Conservation (phyloP, 1,284 basidiomycete genomes). For the Mycosarcoma maydis region DNA sequence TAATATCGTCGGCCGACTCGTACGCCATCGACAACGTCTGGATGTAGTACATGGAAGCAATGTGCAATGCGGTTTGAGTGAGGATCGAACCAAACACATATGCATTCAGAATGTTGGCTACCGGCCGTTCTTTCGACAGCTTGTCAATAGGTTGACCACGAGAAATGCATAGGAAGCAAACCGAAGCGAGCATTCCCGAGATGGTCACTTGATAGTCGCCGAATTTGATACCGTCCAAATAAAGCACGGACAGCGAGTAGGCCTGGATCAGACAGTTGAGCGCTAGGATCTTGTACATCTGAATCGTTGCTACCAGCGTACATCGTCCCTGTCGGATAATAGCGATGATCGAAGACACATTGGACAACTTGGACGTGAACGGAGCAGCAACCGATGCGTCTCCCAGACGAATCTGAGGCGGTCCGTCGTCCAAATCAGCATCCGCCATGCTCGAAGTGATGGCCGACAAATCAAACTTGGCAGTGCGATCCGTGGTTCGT, state of each 20-base stretch:
- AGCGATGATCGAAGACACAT: slow-evolving; percentile 54
- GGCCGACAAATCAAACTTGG: slow-evolving; percentile 61
- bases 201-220: slow-evolving; percentile 66
- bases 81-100: slow-evolving; percentile 64
- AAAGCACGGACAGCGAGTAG: slow-evolving; percentile 61
- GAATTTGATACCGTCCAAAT: slow-evolving; percentile 65
- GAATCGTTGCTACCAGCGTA: slow-evolving; percentile 64
- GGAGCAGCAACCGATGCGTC: slow-evolving; percentile 66
- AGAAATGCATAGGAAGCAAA: slow-evolving; percentile 66
- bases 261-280: slow-evolving; percentile 66
- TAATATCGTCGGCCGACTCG: slow-evolving; percentile 52
- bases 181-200: slow-evolving; percentile 57
- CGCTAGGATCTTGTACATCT: slow-evolving; percentile 67
- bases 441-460: slow-evolving; percentile 62
- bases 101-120: slow-evolving; percentile 60
- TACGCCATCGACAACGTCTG: slow-evolving; percentile 46
- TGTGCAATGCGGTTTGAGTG: slow-evolving; percentile 63
- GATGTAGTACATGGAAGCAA: slow-evolving; percentile 63
- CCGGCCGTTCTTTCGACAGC: slow-evolving; percentile 61
- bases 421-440: slow-evolving; percentile 63
- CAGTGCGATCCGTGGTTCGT: slow-evolving; percentile 48
- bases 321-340: slow-evolving; percentile 66
- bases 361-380: slow-evolving; percentile 63
- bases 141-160: slow-evolving; percentile 62
- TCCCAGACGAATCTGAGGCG: slow-evolving; percentile 66